These are phyloP conservation scores for Penicillium sp. DNA, from an alignment of 2,329 filamentous ascomycete species.

Conservation along the genomic window DNA sequence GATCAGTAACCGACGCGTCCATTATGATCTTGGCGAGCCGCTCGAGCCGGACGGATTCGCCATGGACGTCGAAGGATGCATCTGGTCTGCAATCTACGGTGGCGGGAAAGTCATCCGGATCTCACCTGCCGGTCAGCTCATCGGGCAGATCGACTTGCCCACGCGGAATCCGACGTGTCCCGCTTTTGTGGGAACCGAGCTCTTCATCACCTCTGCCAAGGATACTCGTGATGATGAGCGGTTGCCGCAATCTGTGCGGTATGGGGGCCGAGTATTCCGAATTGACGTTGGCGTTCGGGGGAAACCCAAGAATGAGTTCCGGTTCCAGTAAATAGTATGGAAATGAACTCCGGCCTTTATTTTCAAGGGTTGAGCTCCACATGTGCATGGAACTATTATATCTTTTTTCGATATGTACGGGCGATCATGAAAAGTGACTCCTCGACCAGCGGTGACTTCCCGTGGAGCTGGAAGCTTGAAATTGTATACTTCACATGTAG, in stretches of 20 bases:
- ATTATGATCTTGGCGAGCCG: conserved; percentile 67
- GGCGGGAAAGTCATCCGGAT: conserved; percentile 75
- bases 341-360: neutral
- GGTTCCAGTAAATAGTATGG: conserved; percentile 37
- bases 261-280: conserved; percentile 72
- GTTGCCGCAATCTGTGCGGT: conserved; percentile 61
- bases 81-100: conserved; percentile 88
- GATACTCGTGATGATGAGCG: conserved; percentile 62
- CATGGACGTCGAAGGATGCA: conserved; percentile 78
- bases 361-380: neutral
- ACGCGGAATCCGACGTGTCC: conserved; percentile 80
- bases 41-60: conserved; percentile 80
- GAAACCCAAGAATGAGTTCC: conserved; percentile 64
- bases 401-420: neutral
- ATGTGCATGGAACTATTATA: neutral
- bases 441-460: conserved; percentile 1
- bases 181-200: conserved; percentile 70
- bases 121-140: conserved; percentile 65
- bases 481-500: conserved; percentile 8
- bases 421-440: neutral
- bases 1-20: conserved; percentile 69
- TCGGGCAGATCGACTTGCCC: conserved; percentile 74
- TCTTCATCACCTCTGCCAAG: conserved; percentile 80
- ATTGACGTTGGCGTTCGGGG: conserved; percentile 75
- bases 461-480: neutral